Percentiles rank a stretch among this genome's conserved stretches.
Evolutionary conservation across 495 filamentous ascomycete species (phyloP).

Genomic region (Daldinia loculata): DNA sequence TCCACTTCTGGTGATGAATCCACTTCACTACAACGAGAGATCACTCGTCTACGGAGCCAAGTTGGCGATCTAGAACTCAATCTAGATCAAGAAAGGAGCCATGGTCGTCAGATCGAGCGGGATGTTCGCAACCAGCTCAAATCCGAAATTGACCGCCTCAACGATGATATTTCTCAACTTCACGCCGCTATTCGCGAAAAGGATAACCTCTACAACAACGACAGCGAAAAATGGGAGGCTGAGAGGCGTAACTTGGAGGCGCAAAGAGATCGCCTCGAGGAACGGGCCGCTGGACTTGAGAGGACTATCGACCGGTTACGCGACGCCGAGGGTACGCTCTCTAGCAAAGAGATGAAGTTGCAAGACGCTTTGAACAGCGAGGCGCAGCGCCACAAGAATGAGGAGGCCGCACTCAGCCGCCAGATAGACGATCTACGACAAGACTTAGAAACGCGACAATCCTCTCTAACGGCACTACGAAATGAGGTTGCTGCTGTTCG

Average conservation of each 20-base stretch:
- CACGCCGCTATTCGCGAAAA: conserved; percentile 76
- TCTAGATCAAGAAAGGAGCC: conserved; percentile 67
- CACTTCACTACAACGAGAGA: conserved; percentile 68
- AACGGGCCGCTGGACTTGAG: conserved; percentile 73
- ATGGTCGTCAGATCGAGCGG: conserved; percentile 65
- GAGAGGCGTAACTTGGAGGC: conserved; percentile 70
- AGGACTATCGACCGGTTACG: conserved; percentile 76
- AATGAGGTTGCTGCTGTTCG: conserved; percentile 60
- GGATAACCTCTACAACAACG: conserved; percentile 72
- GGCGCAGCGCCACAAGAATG: conserved; percentile 53
- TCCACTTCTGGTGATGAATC: conserved; percentile 75
- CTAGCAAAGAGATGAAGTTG: conserved; percentile 69
- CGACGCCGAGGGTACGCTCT: conserved; percentile 73
- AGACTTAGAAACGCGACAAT: conserved; percentile 55
- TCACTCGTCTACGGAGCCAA: conserved; percentile 62
- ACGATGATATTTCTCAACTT: conserved; percentile 73
- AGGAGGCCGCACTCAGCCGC: conserved; percentile 49
- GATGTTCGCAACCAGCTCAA: conserved; percentile 67
- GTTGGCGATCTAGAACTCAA: conserved; percentile 67
- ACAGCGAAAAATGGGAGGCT: conserved; percentile 75
- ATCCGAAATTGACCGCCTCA: conserved; percentile 67
- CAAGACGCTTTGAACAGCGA: conserved; percentile 65
- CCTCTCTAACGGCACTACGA: conserved; percentile 53
- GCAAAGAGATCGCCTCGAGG: conserved; percentile 72
- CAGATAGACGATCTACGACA: conserved; percentile 58